Evolutionary conservation across 495 filamentous ascomycete species (phyloP).

Genomic region (Staphylotrichum tortipilum): DNA sequence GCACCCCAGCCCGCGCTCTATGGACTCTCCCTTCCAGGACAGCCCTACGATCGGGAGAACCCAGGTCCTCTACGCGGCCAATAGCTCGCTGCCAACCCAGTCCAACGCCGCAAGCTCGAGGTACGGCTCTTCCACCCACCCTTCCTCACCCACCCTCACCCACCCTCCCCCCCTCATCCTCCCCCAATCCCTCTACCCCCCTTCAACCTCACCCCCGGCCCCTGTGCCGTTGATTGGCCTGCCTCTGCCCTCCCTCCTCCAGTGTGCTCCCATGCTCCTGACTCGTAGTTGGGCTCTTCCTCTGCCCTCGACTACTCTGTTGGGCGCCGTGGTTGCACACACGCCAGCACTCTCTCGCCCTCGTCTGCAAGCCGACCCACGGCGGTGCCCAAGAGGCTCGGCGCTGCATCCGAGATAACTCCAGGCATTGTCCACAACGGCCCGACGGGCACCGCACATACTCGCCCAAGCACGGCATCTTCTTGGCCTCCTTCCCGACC

Average conservation of each 20-base stretch:
- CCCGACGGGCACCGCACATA: background rate
- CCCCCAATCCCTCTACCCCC: background rate
- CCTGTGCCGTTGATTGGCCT: constrained; percentile 2
- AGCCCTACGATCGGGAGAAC: constrained; percentile 33
- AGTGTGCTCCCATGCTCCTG: background rate
- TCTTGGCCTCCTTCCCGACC: background rate
- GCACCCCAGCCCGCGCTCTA: constrained; percentile 16
- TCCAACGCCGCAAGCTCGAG: constrained; percentile 16
- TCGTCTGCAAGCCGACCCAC: too few species aligned
- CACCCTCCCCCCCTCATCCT: background rate
- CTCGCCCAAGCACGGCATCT: background rate
- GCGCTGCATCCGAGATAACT: background rate
- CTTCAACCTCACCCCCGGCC: background rate
- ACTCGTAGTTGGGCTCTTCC: background rate
- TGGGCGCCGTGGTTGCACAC: background rate
- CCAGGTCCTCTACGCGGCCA: constrained; percentile 20
- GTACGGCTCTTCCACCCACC: constrained; percentile 14
- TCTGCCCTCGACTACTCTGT: background rate
- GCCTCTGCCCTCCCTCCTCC: background rate
- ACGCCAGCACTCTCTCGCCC: too few species aligned
- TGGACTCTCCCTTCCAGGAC: constrained; percentile 27
- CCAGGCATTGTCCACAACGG: background rate
- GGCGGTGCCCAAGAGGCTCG: background rate
- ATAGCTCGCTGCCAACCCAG: constrained; percentile 20
- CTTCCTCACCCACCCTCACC: background rate